phyloP scores from a whole-genome alignment of 2,329 filamentous ascomycete genomes.

The Plectosphaerella plurivora region DNA sequence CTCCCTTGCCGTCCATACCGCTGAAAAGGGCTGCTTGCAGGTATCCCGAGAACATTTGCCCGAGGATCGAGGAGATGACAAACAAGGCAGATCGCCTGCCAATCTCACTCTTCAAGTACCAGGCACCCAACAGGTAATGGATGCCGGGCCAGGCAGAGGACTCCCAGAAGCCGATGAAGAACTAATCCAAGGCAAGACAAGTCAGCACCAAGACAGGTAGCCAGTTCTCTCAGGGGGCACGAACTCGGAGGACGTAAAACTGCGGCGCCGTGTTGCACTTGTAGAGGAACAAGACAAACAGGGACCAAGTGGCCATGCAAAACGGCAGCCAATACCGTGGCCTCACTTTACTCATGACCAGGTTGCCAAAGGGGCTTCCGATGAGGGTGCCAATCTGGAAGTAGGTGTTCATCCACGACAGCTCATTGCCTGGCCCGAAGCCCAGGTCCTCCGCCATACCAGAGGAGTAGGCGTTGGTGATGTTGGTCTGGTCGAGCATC shows the following conservation, averaged over 20 bases:
- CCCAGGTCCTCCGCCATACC: constrained; percentile 42
- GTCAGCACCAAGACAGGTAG: too few relatives aligned
- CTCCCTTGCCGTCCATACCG: constrained; percentile 27
- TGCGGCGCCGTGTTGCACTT: constrained; percentile 29
- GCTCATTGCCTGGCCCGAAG: constrained; percentile 33
- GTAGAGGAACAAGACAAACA: constrained; percentile 35
- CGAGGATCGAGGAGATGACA: constrained; percentile 51
- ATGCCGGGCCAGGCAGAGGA: constrained; percentile 52
- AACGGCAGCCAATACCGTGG: constrained; percentile 35
- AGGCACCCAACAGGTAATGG: constrained; percentile 49
- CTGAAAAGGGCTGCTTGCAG: constrained; percentile 26
- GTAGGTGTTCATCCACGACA: constrained; percentile 40
- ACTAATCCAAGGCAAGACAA: constrained; percentile 10
- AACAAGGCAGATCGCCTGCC: constrained; percentile 53
- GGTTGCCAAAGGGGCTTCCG: constrained; percentile 35
- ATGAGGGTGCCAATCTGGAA: constrained; percentile 43
- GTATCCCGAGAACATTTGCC: constrained; percentile 30
- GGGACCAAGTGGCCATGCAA: constrained; percentile 30
- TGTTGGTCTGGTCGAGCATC: constrained; percentile 37
- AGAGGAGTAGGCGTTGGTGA: constrained; percentile 44
- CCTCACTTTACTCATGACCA: constrained; percentile 37
- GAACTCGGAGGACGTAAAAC: constrained; percentile 38
- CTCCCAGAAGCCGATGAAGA: constrained; percentile 51
- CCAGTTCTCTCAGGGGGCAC: too few relatives aligned
- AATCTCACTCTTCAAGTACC: constrained; percentile 56